Evolutionary conservation across 2,329 filamentous ascomycete genomes (phyloP), one percentile per base, ranked within the genome.

Genomic region (Botrytis aclada): DNA sequence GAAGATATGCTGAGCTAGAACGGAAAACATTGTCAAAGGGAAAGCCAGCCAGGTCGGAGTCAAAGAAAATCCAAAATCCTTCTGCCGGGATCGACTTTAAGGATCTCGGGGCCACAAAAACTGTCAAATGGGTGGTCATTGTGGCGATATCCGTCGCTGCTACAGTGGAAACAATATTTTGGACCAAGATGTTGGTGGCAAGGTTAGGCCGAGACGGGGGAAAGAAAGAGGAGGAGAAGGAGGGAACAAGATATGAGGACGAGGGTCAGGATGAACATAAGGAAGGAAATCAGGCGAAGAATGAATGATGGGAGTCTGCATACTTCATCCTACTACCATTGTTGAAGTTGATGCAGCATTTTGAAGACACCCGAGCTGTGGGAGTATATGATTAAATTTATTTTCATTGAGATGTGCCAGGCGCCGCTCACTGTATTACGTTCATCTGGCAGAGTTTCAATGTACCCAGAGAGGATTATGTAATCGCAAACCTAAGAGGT

Each of bases 81-180:
- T 69, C 22, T 1, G 25, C 16, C 20, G 34, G 32, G 6, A 14
- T 29, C 29, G 32, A 54, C 18, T 74, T 75, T 54, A 75, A 72
- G 37, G 74, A 75, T 9, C 66, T 76, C 10, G 74, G 74, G 7
- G 75, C 74, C 6, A 74, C 71, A 29, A 32, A 61, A 34, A 76
- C 73, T 3, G 73, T 76, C 39, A 74, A 74, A 54, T 71, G 71
- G 32, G 64, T 75, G 3, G 66, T 77, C 1, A 45, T 74, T n/a
- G 45, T 72, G 3, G 65, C 56, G 2, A 12, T 77, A 6, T 37
- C 29, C 18, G 74, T 75, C 45, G 60, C 64, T 32, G 74, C 58
- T 25, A 75, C 74, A 5, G 29, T 73, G 43, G 71, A 77, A 56
- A 72, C 69, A 6, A 65, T 74, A 3, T 62, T 70, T 3, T 75